A percentile compares a stretch with the other conserved stretches of the same genome.
Conservation (phyloP, 2,329 filamentous ascomycete species). For the Botryotinia globosa region DNA sequence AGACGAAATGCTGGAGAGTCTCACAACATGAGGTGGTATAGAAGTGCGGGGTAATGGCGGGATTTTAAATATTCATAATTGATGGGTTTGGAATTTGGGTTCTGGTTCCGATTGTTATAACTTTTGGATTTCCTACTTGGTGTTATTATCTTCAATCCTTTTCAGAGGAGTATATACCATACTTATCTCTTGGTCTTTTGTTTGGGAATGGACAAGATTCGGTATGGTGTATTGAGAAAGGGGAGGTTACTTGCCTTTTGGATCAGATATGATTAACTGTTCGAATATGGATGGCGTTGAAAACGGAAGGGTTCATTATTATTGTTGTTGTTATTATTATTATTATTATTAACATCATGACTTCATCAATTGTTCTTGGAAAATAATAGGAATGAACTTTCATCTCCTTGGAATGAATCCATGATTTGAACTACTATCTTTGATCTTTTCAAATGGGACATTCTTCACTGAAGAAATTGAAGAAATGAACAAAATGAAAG, state of each 20-base stretch:
- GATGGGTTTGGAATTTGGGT: background rate
- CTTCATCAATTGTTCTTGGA: background rate
- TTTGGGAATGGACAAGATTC: background rate
- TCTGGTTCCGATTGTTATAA: background rate
- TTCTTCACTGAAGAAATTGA: background rate
- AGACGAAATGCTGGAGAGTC: slow-evolving; percentile 1
- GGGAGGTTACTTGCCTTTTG: background rate
- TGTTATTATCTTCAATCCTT: background rate
- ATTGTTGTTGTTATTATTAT: no score
- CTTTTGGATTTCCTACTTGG: background rate
- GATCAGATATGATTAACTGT: background rate
- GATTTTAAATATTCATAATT: background rate
- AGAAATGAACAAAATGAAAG: background rate
- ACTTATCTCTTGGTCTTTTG: slow-evolving; percentile 4
- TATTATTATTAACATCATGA: background rate
- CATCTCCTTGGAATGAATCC: no score
- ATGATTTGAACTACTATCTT: background rate
- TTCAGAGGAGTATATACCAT: background rate
- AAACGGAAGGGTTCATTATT: background rate
- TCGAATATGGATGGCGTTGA: background rate
- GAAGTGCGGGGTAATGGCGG: slow-evolving; percentile 10
- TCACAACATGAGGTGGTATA: slow-evolving; percentile 15
- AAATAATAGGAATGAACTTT: background rate
- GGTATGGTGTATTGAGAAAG: background rate
- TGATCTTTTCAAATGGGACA: background rate